These are phyloP conservation scores for Brassica carinata DNA, from an alignment of 345 rosid species.

Conservation along the genomic window DNA sequence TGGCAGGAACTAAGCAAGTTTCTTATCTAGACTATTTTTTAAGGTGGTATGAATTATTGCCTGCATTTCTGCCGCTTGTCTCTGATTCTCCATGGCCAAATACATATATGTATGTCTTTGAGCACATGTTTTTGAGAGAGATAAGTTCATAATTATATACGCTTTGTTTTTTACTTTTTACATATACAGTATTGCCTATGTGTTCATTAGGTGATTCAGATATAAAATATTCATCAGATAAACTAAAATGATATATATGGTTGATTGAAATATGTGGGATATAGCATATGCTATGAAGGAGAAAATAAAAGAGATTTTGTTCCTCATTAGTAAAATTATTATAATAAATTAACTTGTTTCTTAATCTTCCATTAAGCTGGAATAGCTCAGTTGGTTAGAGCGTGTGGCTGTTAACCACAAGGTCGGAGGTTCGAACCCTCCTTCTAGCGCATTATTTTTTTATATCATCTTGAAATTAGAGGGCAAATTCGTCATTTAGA, in stretches of 20 bases:
- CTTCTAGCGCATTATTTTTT: constrained; percentile 20
- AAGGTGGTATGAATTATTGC: neutral
- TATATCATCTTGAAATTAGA: neutral
- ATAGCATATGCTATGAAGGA: neutral
- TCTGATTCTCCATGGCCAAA: constrained; percentile 1
- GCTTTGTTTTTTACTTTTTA: neutral
- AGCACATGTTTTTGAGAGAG: neutral
- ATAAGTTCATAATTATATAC: neutral
- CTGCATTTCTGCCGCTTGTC: constrained; percentile 32
- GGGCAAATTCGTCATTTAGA: constrained; percentile 27
- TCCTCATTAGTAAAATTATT: neutral
- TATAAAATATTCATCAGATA: neutral
- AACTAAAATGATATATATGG: neutral
- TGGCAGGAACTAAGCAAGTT: neutral
- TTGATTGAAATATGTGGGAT: neutral
- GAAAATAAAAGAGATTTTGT: neutral
- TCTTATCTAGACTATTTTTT: neutral
- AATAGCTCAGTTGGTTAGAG: constrained; percentile 91
- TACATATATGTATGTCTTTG: neutral
- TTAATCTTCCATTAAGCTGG: constrained; percentile 39
- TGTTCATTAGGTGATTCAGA: neutral
- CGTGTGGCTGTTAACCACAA: constrained; percentile 93
- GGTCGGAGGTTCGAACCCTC: constrained; percentile 89
- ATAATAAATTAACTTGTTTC: no score
- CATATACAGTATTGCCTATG: neutral